These are phyloP conservation scores for Globisporangium camurandrum DNA, from an alignment of 352 stramenopile species.

Conservation along the genomic window DNA sequence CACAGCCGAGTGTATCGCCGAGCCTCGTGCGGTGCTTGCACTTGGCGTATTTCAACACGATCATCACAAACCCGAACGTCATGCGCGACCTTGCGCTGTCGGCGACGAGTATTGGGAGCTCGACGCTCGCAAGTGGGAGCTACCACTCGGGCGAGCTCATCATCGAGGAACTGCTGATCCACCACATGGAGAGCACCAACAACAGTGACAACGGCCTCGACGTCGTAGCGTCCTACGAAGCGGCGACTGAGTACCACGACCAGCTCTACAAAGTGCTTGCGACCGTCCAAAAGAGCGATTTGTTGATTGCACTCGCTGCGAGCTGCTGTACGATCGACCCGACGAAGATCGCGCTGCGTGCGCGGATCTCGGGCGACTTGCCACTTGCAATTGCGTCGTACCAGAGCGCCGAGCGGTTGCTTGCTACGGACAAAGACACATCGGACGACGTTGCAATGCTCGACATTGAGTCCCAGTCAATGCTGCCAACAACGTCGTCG, in stretches of 20 bases:
- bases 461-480: no score
- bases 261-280: constrained; percentile 68
- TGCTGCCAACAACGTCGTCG: no score
- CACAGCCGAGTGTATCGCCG: constrained; percentile 8
- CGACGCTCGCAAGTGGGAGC: constrained; percentile 51
- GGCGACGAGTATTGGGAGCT: constrained; percentile 34
- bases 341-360: constrained; percentile 49
- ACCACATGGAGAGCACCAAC: constrained; percentile 10
- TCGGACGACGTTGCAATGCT: constrained; percentile 13
- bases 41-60: constrained; percentile 38
- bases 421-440: constrained; percentile 33
- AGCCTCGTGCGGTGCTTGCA: constrained; percentile 27
- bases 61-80: constrained; percentile 23
- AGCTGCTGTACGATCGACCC: constrained; percentile 45
- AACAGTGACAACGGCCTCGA: constrained; percentile 1
- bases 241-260: constrained; percentile 39
- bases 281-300: constrained; percentile 55
- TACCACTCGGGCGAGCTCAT: constrained; percentile 52
- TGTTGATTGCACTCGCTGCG: constrained; percentile 49
- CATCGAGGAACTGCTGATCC: constrained; percentile 58
- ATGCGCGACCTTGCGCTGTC: constrained; percentile 26
- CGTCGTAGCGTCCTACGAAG: constrained; percentile 13
- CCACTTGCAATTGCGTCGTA: constrained; percentile 64
- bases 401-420: constrained; percentile 47
- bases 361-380: constrained; percentile 60